Conservation (phyloP, 2,329 filamentous ascomycete species). For the Fusarium sp. region DNA sequence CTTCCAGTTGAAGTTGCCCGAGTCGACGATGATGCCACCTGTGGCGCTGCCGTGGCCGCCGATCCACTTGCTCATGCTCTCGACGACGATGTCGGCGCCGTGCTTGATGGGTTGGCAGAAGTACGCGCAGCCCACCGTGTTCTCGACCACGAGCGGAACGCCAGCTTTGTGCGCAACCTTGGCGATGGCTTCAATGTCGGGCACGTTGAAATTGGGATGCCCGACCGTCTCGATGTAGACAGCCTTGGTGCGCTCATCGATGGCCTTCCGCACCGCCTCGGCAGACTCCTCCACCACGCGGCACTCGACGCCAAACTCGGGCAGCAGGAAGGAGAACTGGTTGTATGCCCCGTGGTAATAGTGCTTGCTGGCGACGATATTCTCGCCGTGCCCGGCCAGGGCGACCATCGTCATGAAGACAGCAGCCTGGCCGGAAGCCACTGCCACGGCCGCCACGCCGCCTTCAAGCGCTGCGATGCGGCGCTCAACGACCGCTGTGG, state of each 20-base stretch:
- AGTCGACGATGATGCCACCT: constrained; percentile 85
- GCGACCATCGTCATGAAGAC: constrained; percentile 90
- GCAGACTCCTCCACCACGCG: constrained; percentile 86
- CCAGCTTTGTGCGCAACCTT: constrained; percentile 77
- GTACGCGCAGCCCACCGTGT: constrained; percentile 82
- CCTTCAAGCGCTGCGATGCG: constrained; percentile 72
- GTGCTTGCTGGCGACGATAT: constrained; percentile 89
- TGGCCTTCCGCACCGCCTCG: constrained; percentile 80
- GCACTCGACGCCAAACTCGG: constrained; percentile 83
- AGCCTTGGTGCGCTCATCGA: constrained; percentile 92
- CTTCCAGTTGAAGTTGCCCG: constrained; percentile 93
- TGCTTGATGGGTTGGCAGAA: constrained; percentile 87
- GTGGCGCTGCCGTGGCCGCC: constrained; percentile 93
- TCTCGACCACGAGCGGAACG: constrained; percentile 81
- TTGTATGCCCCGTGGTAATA: constrained; percentile 96
- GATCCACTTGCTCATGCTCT: constrained; percentile 96
- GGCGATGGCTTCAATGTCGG: constrained; percentile 86
- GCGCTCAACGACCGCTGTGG: constrained; percentile 92
- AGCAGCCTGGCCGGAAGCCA: constrained; percentile 86
- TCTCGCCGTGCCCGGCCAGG: constrained; percentile 85
- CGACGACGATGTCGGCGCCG: constrained; percentile 91
- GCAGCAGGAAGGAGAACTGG: constrained; percentile 90
- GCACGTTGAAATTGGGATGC: constrained; percentile 93
- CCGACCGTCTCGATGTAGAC: constrained; percentile 92
- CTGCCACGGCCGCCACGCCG: constrained; percentile 84